Evolutionary conservation across 805 yeast species (phyloP), one percentile per base, ranked within the genome.

Genomic region (Nakazawaea ambrosiae): DNA sequence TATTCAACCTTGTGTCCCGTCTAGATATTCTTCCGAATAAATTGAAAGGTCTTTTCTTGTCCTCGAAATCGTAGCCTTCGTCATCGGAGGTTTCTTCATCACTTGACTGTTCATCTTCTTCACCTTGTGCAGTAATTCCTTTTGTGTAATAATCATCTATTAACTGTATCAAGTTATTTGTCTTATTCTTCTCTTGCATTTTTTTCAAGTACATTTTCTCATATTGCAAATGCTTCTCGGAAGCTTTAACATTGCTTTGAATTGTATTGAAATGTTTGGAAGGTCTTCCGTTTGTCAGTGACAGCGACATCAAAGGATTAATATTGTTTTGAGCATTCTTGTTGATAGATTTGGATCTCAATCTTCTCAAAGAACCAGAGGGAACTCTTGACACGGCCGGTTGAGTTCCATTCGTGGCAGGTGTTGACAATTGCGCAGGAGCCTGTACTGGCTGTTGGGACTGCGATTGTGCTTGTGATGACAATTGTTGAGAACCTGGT

Each of bases 91-190:
- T 24, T 5, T 39, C 37, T n/a, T 38, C 41, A 18, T 29, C 37
- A 18, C 27, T 29, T 2, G 18, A 6, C 10, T 19, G 20, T 4
- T 6, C 33, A 15, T 36, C 43, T 31, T 58, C 61, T 20, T 52
- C 58, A 4, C 42, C 49, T 5, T 47, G 45, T 1, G 41, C 46
- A 30, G 46, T 55, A 30, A 72, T 69, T 3, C 75, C 73, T 45
- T 69, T 71, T 34, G 73, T 71, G 48, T 73, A 73, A 47, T 73
- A 72, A 46, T 74, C 79, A 44, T 73, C 78, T 17, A 60, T 68
- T 36, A 50, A 52, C 20, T 49, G 48, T 36, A 39, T 34, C 25
- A 31, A 27, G 26, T 39, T 34, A 18, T 34, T 39, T 14, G 36
- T 29, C 26, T 31, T 39, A 23, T 39, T 39, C 40, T 61, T 67